Conservation (phyloP, 2,329 filamentous ascomycete species). For the Phialophora chinensis region DNA sequence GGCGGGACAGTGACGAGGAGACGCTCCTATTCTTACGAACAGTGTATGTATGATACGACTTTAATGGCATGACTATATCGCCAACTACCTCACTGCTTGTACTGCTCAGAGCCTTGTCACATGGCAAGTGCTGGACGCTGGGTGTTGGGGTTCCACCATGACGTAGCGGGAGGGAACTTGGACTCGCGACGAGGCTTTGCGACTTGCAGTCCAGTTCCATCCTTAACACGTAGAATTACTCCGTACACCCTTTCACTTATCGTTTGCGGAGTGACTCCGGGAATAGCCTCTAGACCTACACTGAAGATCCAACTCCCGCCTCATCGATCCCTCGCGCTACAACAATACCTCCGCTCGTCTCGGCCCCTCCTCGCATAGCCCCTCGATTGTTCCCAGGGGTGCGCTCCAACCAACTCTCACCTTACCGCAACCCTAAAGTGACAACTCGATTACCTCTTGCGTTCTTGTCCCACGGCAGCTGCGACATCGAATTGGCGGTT, state of each 20-base stretch:
- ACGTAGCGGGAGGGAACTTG: not conserved
- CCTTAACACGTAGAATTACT: not conserved
- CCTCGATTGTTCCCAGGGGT: conserved; percentile 7
- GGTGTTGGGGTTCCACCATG: not conserved
- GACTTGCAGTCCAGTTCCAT: not conserved
- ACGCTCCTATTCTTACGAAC: conserved; percentile 13
- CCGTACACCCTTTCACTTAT: not conserved
- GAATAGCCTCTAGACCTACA: not conserved
- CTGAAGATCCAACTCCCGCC: not conserved
- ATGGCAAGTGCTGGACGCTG: not conserved
- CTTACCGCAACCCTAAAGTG: conserved; percentile 12
- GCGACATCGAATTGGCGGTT: not conserved
- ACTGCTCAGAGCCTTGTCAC: conserved; percentile 1
- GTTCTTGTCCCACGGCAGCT: not conserved
- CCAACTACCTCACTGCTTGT: not conserved
- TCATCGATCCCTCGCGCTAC: not conserved
- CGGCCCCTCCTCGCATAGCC: not conserved
- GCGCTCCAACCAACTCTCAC: not conserved
- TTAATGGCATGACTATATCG: conserved; percentile 1
- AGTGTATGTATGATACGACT: conserved; percentile 17
- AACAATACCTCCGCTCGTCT: not conserved
- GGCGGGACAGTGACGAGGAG: conserved; percentile 24
- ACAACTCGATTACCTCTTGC: not conserved
- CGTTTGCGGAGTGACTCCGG: not conserved
- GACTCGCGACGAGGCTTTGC: conserved; percentile 3